Evolutionary conservation across 139 green algal species (phyloP), one percentile per base, ranked within the genome.

Genomic region (Coelastrella sp.): DNA sequence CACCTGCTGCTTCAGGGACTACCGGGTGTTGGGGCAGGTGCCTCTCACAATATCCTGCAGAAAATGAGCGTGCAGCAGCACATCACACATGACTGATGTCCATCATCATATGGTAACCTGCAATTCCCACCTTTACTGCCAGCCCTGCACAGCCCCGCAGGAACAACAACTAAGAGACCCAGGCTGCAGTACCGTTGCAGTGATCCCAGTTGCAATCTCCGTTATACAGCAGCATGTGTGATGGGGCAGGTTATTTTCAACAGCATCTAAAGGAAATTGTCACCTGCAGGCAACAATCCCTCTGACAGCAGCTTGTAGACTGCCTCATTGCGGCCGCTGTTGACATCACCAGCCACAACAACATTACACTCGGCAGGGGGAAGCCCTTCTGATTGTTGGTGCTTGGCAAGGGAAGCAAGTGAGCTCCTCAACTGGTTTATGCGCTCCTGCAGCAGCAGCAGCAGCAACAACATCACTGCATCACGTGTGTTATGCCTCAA

Each of bases 281-380:
- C 20, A 73, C 79, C 20, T 49, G 56, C 78, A 49, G 78, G 56
- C 10, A 87, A 25, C 63, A 14, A 78, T 9, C 82, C 82, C 6
- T 56, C 57, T 14, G 17, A 63, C 7, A 87, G 82, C 82, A 87
- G 65, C 65, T 59, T 49, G 4, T 27, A 68, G 17, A 61, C 63
- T 14, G n/a, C 82, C 25, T 87, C 82, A 56, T 49, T 15, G 15
- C 24, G 22, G 15, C 82, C 59, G 63, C 82, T 87, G 63, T 87
- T 87, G 15, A 87, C 14, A 25, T 87, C 82, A 20, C 82, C 82
- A 20, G 65, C 65, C 10, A 87, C 20, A 12, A 87, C 82, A 19
- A 87, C 65, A 15, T 87, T 68, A 70, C 63, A 79, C 14, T 78
- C 82, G 7, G 56, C 65, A 10, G 82, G 82, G 7, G 82, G 82